Percentiles rank a stretch among this genome's conserved stretches.
Conservation (phyloP, 176 grass and related monocot genomes). For the Themeda triandra region DNA sequence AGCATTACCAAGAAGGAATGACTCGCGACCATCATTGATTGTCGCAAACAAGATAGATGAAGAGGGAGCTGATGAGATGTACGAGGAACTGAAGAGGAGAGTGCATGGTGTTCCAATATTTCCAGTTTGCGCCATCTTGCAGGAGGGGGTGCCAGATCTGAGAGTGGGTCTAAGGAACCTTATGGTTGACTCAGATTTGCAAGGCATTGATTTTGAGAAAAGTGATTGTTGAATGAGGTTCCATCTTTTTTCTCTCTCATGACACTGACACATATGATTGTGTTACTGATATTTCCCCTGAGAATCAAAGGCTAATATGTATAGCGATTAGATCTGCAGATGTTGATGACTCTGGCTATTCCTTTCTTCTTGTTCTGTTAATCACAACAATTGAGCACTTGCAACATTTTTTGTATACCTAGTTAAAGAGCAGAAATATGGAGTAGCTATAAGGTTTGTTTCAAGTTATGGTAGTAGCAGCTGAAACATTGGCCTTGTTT, state of each 20-base stretch:
- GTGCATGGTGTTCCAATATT: constrained; percentile 64
- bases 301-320: neutral
- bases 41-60: constrained; percentile 91
- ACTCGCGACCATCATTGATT: constrained; percentile 64
- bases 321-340: neutral
- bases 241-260: neutral
- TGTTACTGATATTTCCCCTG: neutral
- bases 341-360: neutral
- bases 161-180: constrained; percentile 66
- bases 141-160: constrained; percentile 67
- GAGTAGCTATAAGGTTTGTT: neutral
- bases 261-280: neutral
- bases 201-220: constrained; percentile 49
- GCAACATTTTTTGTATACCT: neutral
- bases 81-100: constrained; percentile 60
- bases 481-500: no score
- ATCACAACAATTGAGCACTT: neutral
- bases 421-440: neutral
- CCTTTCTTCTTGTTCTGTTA: neutral
- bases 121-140: constrained; percentile 78
- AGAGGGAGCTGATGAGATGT: constrained; percentile 54
- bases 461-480: no score
- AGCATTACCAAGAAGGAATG: constrained; percentile 76
- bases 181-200: constrained; percentile 54
- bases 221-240: constrained; percentile 34